Conservation (phyloP, 192 early-diverging fungal species). For the Coemansia sp. region DNA sequence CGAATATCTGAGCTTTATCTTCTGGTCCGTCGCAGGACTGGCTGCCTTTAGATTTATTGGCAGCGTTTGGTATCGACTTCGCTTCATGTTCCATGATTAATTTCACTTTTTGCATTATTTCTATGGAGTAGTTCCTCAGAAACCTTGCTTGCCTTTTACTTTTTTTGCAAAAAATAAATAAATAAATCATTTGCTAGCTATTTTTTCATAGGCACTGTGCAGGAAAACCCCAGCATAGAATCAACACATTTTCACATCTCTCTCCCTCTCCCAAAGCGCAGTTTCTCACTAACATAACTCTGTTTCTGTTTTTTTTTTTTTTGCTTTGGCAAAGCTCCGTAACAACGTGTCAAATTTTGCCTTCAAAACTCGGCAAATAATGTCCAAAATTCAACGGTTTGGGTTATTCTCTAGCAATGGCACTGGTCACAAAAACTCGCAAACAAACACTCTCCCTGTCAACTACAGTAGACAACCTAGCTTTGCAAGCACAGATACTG, state of each 20-base stretch:
- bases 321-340: not conserved
- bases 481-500: not conserved
- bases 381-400: slow-evolving; percentile 18
- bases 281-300: not conserved
- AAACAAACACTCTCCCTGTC: not conserved
- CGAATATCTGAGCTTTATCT: slow-evolving; percentile 78
- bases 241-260: too few species aligned
- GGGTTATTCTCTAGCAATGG: slow-evolving; percentile 5
- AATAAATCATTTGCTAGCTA: not conserved
- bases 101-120: not conserved
- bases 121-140: not conserved
- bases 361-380: not conserved
- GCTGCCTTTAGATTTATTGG: slow-evolving; percentile 75
- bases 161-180: not conserved
- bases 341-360: not conserved
- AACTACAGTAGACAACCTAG: not conserved
- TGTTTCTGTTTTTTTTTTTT: not conserved
- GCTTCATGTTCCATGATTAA: slow-evolving; percentile 46
- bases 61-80: slow-evolving; percentile 68
- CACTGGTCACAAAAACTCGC: not conserved
- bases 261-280: not conserved
- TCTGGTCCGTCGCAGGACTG: slow-evolving; percentile 79
- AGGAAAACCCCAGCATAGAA: too few species aligned
- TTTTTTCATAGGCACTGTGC: not conserved
- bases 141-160: not conserved